A percentile compares a stretch with the other conserved stretches of the same genome.
Conservation (phyloP, 1,139 yeast genomes). For the Debaryomyces psychrophilus region DNA sequence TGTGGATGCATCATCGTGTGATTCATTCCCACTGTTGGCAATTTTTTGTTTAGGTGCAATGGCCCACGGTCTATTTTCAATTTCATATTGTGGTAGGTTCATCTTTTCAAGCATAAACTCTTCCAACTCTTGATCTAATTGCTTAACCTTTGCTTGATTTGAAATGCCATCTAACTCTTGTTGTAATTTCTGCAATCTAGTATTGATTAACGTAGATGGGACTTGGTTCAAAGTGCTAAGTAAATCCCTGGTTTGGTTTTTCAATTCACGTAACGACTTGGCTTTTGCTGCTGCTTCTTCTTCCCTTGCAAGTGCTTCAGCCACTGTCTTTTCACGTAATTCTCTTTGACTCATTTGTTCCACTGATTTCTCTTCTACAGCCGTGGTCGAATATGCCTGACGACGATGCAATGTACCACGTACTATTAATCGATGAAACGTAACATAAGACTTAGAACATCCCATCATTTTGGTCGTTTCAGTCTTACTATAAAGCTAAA, state of each 20-base stretch:
- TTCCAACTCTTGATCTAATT: slow-evolving; percentile 47
- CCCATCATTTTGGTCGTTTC: slow-evolving; percentile 6
- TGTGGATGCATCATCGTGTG: slow-evolving; percentile 17
- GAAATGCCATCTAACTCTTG: slow-evolving; percentile 33
- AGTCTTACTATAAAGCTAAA: background rate
- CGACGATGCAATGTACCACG: slow-evolving; percentile 2
- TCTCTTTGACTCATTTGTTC: slow-evolving; percentile 29
- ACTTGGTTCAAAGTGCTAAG: slow-evolving; percentile 40
- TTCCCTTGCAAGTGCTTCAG: slow-evolving; percentile 50
- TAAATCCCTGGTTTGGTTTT: slow-evolving; percentile 29
- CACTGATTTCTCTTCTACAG: slow-evolving; percentile 10
- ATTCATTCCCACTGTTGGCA: slow-evolving; percentile 4
- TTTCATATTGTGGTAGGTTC: slow-evolving; percentile 37
- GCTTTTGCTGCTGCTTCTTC: slow-evolving; percentile 44
- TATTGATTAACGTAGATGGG: slow-evolving; percentile 35
- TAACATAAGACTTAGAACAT: background rate
- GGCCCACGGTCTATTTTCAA: slow-evolving; percentile 43
- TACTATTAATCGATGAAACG: background rate
- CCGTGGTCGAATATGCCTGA: slow-evolving; percentile 10
- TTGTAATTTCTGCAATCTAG: slow-evolving; percentile 36
- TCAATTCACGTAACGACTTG: slow-evolving; percentile 42
- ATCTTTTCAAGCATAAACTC: slow-evolving; percentile 41
- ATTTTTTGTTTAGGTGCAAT: slow-evolving; percentile 6
- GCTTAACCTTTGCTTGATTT: slow-evolving; percentile 36
- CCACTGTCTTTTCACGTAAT: slow-evolving; percentile 44